These are phyloP conservation scores for Sporothrix humicola DNA, from an alignment of 2,329 filamentous ascomycete genomes.

Conservation along the genomic window DNA sequence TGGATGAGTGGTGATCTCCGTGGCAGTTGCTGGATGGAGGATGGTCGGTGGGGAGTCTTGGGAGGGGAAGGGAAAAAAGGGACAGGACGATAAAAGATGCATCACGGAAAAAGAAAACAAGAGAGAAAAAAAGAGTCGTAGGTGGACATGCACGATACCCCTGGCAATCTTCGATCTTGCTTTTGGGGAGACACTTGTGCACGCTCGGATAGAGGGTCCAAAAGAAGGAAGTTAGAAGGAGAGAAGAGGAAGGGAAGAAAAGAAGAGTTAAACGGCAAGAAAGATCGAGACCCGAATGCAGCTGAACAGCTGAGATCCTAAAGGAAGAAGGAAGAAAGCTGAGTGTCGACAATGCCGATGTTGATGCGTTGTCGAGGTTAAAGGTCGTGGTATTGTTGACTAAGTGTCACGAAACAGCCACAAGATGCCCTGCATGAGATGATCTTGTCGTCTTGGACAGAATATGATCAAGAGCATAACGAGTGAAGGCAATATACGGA, in stretches of 20 bases:
- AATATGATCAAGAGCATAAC: background rate
- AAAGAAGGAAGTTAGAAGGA: background rate
- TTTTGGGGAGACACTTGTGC: background rate
- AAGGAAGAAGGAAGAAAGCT: background rate
- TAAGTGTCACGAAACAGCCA: background rate
- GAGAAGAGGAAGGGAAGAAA: background rate
- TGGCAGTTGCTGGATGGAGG: background rate
- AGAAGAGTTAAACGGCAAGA: no score
- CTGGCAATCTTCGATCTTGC: constrained; percentile 23
- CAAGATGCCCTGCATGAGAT: no score
- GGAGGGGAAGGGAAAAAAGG: background rate
- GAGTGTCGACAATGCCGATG: background rate
- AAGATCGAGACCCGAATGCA: background rate
- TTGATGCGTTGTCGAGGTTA: background rate
- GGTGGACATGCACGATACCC: background rate
- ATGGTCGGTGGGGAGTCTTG: background rate
- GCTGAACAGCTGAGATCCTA: background rate
- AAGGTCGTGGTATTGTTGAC: background rate
- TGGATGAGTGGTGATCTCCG: constrained; percentile 2
- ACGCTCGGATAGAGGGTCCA: background rate
- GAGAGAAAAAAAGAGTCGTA: background rate
- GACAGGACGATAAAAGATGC: background rate
- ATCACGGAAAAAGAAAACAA: background rate
- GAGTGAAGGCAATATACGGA: background rate
- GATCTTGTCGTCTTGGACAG: background rate